Evolutionary conservation across 768 basidiomycete species (phyloP).

Genomic region (Tylopilus vinaceipallidus): DNA sequence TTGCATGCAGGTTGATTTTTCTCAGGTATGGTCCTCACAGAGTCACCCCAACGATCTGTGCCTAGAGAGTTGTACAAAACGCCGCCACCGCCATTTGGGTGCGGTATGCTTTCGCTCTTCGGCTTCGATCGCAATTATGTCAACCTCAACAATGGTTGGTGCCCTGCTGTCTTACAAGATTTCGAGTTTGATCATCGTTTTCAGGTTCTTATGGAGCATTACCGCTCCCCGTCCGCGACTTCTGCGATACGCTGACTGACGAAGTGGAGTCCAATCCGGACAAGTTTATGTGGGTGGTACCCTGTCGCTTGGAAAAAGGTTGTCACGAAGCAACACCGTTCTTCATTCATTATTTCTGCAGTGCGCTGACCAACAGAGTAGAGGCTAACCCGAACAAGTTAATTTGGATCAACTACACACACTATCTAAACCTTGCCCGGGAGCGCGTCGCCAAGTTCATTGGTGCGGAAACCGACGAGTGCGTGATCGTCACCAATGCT

Average conservation of each 20-base stretch:
- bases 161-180: too few species aligned
- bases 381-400: too few species aligned
- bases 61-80: slow-evolving; percentile 20
- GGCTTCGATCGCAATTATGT: slow-evolving; percentile 56
- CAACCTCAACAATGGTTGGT: slow-evolving; percentile 71
- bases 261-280: slow-evolving; percentile 56
- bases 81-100: slow-evolving; percentile 51
- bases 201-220: slow-evolving; percentile 62
- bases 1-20: background rate
- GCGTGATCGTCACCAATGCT: slow-evolving; percentile 44
- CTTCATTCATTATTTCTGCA: too few species aligned
- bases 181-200: too few species aligned
- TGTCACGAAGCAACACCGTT: too few species aligned
- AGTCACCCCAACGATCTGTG: background rate
- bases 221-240: slow-evolving; percentile 49
- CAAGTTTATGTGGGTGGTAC: slow-evolving; percentile 51
- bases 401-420: slow-evolving; percentile 33
- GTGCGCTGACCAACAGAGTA: too few species aligned
- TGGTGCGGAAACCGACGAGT: slow-evolving; percentile 53
- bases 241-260: slow-evolving; percentile 40
- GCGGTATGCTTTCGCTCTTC: slow-evolving; percentile 51
- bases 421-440: slow-evolving; percentile 39
- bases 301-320: too few species aligned
- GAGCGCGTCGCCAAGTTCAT: slow-evolving; percentile 47
- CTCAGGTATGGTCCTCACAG: slow-evolving; percentile 5